Evolutionary conservation across 768 basidiomycete genomes (phyloP).

Genomic region (Ephemerocybe angulata): DNA sequence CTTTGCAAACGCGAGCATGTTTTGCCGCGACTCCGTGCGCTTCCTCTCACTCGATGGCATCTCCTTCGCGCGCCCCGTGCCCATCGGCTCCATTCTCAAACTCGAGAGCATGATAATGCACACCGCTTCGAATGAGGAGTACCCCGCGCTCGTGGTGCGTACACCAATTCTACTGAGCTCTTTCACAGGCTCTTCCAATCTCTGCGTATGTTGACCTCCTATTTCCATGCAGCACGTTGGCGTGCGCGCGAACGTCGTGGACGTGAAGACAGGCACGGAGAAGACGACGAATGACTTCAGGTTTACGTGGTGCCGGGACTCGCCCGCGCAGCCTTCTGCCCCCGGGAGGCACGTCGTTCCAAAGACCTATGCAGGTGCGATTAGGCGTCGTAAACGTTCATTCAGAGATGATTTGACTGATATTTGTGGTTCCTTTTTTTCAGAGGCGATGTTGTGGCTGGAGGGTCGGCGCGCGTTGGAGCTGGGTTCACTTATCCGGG

Average conservation of each 20-base stretch:
- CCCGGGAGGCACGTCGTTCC: conserved; percentile 57
- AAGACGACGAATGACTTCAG: conserved; percentile 73
- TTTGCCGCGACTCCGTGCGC: conserved; percentile 60
- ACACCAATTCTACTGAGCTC: not conserved
- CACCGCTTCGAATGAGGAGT: conserved; percentile 45
- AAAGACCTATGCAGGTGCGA: conserved; percentile 64
- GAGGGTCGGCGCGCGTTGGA: conserved; percentile 73
- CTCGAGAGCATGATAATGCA: conserved; percentile 69
- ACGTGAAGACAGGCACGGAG: conserved; percentile 60
- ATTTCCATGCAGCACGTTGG: conserved; percentile 55
- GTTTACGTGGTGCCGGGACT: conserved; percentile 63
- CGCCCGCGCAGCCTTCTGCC: conserved; percentile 27
- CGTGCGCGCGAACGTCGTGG: conserved; percentile 69
- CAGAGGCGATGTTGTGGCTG: conserved; percentile 84
- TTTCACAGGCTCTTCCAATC: not conserved
- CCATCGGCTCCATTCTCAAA: conserved; percentile 78
- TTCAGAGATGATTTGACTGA: not conserved
- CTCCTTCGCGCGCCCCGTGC: conserved; percentile 74
- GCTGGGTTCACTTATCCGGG: conserved; percentile 60
- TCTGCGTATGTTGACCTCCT: not conserved
- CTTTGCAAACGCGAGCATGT: conserved; percentile 65
- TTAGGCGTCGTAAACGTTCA: too few species aligned
- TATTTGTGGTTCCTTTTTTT: not conserved
- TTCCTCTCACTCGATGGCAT: conserved; percentile 81
- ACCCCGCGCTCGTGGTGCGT: conserved; percentile 60